phyloP scores from a whole-genome alignment of 306 rosid genomes.

The Arachis hypogaea region DNA sequence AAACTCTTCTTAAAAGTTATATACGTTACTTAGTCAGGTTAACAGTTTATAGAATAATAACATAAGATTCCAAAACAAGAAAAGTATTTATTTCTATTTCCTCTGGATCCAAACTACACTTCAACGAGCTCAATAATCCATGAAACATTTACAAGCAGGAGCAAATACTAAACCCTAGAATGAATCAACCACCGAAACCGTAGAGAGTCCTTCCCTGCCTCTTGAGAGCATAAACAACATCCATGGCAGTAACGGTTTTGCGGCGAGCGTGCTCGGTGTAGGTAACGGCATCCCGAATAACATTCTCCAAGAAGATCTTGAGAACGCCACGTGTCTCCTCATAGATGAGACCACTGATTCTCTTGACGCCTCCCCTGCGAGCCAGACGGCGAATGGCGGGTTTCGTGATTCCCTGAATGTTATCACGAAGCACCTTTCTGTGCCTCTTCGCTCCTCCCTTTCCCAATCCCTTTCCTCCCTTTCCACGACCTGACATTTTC shows the following conservation, averaged over 20 bases:
- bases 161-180: neutral
- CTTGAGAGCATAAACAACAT: constrained; percentile 45
- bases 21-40: no score
- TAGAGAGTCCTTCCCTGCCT: constrained; percentile 53
- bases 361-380: constrained; percentile 49
- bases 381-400: constrained; percentile 47
- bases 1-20: no score
- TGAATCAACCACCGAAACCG: constrained; percentile 49
- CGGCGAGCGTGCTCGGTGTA: constrained; percentile 49
- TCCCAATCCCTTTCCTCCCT: neutral
- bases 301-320: constrained; percentile 45
- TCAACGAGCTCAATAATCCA: no score
- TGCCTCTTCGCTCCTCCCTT: constrained; percentile 3
- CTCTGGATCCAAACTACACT: no score
- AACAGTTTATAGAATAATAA: no score
- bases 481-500: neutral
- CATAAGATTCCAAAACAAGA: no score
- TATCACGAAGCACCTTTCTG: neutral
- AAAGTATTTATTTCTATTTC: no score
- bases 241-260: constrained; percentile 54
- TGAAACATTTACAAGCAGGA: neutral
- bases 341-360: constrained; percentile 50
- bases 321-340: constrained; percentile 53
- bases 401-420: neutral
- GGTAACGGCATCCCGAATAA: constrained; percentile 44